Evolutionary conservation across 192 early-diverging fungal genomes (phyloP).

Genomic region (Dissophora ornata): DNA sequence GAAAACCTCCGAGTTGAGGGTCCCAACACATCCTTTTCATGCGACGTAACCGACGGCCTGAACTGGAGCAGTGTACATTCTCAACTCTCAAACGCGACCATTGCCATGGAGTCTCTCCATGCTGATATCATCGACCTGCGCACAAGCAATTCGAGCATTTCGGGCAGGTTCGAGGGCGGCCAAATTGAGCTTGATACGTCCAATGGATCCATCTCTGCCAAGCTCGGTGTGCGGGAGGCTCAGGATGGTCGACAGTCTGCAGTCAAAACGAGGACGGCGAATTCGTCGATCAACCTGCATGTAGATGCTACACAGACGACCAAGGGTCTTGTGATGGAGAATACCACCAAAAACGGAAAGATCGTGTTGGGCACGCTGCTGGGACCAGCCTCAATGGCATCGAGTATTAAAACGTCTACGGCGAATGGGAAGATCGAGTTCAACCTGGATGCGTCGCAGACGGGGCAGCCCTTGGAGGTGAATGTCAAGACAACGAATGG

Average conservation of each 20-base stretch:
- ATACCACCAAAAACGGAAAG: conserved; percentile 38
- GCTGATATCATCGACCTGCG: conserved; percentile 24
- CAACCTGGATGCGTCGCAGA: conserved; percentile 46
- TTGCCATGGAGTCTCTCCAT: conserved; percentile 31
- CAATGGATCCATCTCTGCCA: conserved; percentile 48
- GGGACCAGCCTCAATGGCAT: conserved; percentile 12
- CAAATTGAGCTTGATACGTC: conserved; percentile 34
- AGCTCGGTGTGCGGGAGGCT: conserved; percentile 28
- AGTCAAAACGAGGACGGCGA: conserved; percentile 38
- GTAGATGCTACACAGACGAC: conserved; percentile 26
- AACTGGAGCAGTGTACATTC: conserved; percentile 17
- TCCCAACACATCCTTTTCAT: conserved; percentile 36
- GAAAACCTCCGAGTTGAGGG: conserved; percentile 12
- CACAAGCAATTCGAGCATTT: conserved; percentile 39
- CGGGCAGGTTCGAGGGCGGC: conserved; percentile 31
- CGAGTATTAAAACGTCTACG: conserved; percentile 13
- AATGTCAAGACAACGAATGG: conserved; percentile 25
- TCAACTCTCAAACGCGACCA: conserved; percentile 25
- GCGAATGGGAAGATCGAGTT: conserved; percentile 37
- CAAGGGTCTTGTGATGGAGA: conserved; percentile 31
- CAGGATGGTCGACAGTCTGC: conserved; percentile 35
- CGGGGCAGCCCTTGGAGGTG: conserved; percentile 39
- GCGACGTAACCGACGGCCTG: conserved; percentile 14
- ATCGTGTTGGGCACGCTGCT: conserved; percentile 27
- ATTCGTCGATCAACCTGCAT: conserved; percentile 34